Conservation (phyloP, 306 rosid genomes). For the Macrotyloma uniflorum region DNA sequence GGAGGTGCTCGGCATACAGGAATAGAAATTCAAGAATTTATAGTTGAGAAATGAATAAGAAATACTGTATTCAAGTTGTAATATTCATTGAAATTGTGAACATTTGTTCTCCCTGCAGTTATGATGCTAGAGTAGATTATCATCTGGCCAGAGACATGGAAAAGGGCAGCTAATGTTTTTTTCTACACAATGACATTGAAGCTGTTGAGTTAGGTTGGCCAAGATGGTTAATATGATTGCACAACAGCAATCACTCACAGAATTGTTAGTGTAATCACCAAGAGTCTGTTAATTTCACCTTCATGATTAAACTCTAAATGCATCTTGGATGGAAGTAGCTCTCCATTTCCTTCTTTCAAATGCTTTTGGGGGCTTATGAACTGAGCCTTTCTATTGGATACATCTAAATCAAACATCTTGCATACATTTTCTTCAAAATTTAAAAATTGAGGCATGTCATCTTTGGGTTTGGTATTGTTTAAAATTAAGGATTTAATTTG, state of each 20-base stretch:
- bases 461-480: not conserved
- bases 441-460: not conserved
- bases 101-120: constrained; percentile 31
- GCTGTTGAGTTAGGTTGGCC: constrained; percentile 10
- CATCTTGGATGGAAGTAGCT: not conserved
- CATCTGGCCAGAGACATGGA: constrained; percentile 20
- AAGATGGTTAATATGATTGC: constrained; percentile 34
- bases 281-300: not conserved
- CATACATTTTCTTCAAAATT: not conserved
- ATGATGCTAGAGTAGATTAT: constrained; percentile 16
- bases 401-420: not conserved
- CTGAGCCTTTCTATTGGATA: not conserved
- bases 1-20: constrained; percentile 96
- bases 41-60: constrained; percentile 74
- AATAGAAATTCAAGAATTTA: constrained; percentile 90
- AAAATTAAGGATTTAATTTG: too few species aligned
- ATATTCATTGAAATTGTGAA: constrained; percentile 28
- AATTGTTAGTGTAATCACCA: not conserved
- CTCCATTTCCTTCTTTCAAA: constrained; percentile 7
- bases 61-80: constrained; percentile 2
- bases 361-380: not conserved
- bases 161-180: not conserved
- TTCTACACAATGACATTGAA: not conserved
- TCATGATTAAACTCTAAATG: not conserved
- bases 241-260: not conserved